These are phyloP conservation scores for Mycena leptocephala DNA, from an alignment of 768 basidiomycete species.

Conservation along the genomic window DNA sequence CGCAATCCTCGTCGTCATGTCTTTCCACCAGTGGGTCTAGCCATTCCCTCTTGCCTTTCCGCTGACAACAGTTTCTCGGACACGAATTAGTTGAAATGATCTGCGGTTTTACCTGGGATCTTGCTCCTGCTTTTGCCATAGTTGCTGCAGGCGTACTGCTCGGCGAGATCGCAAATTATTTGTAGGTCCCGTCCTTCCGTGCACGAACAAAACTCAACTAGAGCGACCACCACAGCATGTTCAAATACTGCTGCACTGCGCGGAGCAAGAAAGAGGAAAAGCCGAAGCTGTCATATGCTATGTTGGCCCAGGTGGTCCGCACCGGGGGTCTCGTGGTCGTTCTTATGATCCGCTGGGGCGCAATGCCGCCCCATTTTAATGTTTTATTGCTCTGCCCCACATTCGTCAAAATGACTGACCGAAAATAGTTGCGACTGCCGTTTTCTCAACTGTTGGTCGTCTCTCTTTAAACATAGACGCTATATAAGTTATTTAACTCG, in stretches of 20 bases:
- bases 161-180: conserved; percentile 29
- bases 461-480: too few species aligned
- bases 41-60: background rate
- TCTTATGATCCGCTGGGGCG: conserved; percentile 67
- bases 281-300: conserved; percentile 52
- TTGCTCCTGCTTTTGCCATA: conserved; percentile 16
- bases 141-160: conserved; percentile 16
- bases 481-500: too few species aligned
- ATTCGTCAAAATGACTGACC: background rate
- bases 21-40: conserved; percentile 21
- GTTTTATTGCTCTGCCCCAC: background rate
- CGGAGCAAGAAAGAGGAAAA: conserved; percentile 69
- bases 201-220: background rate
- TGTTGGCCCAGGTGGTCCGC: conserved; percentile 63
- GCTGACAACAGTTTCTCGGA: background rate
- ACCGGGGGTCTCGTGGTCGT: conserved; percentile 79
- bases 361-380: conserved; percentile 41
- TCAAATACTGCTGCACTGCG: conserved; percentile 68
- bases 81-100: conserved; percentile 18
- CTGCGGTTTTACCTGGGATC: conserved; percentile 16
- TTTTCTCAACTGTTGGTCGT: conserved; percentile 30
- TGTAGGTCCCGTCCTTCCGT: background rate
- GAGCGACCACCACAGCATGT: conserved; percentile 37
- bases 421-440: conserved; percentile 16
- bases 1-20: conserved; percentile 8